Evolutionary conservation across 768 basidiomycete genomes (phyloP).

Genomic region (Crassisporium funariophilum): DNA sequence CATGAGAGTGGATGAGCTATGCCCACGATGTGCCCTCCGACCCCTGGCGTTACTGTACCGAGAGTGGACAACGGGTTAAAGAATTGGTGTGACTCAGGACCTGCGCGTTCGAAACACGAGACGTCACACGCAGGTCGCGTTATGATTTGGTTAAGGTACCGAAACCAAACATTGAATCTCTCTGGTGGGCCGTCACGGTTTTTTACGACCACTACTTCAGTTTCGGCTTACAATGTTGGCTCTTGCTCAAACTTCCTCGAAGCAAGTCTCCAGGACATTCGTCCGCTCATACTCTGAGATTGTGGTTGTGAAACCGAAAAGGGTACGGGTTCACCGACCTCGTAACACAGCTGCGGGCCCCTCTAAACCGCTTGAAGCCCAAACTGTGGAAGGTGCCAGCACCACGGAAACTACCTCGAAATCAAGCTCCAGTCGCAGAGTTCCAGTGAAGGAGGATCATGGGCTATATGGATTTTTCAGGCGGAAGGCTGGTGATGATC

Average conservation of each 20-base stretch:
- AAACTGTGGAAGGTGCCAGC: too few species aligned
- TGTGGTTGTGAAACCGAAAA: slow-evolving; percentile 10
- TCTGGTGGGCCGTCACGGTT: too few species aligned
- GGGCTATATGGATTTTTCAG: slow-evolving; percentile 82
- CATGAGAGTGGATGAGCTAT: slow-evolving; percentile 41
- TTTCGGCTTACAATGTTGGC: too few species aligned
- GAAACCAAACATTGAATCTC: too few species aligned
- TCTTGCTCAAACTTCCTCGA: slow-evolving; percentile 10
- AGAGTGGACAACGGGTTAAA: not conserved
- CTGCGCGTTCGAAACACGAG: slow-evolving; percentile 3
- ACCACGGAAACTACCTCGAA: slow-evolving; percentile 8
- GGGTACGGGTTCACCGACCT: too few species aligned
- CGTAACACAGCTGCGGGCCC: slow-evolving; percentile 5
- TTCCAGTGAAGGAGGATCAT: slow-evolving; percentile 56
- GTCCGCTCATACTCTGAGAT: slow-evolving; percentile 30
- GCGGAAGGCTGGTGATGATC: slow-evolving; percentile 46
- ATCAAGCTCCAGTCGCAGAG: slow-evolving; percentile 21
- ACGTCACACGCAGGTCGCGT: slow-evolving; percentile 1
- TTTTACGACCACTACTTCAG: too few species aligned
- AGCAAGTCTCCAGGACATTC: slow-evolving; percentile 11
- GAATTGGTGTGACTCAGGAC: not conserved
- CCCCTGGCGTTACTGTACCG: not conserved
- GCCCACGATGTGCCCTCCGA: not conserved
- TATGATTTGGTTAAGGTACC: slow-evolving; percentile 10
- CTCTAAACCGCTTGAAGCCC: slow-evolving; percentile 7